phyloP scores from a whole-genome alignment of 2,329 filamentous ascomycete species.

The Aspergillus sp. region DNA sequence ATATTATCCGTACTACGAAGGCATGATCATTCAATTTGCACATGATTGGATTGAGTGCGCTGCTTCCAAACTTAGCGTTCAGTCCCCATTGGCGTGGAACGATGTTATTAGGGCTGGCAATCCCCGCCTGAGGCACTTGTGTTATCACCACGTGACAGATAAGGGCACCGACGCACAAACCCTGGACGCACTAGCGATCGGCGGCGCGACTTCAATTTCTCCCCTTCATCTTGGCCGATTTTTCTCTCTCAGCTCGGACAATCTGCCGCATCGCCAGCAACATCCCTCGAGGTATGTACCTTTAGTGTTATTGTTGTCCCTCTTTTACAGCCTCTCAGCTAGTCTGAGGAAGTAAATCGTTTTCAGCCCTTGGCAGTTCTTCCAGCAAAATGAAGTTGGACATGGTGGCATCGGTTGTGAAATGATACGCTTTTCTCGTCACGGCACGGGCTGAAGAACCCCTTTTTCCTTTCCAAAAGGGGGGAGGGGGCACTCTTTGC shows the following conservation, averaged over 20 bases:
- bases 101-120: neutral
- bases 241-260: slow-evolving; percentile 6
- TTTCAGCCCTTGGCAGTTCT: slow-evolving; percentile 11
- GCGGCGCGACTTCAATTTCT: slow-evolving; percentile 8
- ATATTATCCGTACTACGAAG: no score
- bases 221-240: slow-evolving; percentile 1
- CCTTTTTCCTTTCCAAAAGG: slow-evolving; percentile 35
- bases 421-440: slow-evolving; percentile 38
- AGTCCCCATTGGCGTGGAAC: no score
- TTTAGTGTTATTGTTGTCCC: slow-evolving; percentile 7
- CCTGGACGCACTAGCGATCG: slow-evolving; percentile 25
- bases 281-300: slow-evolving; percentile 37
- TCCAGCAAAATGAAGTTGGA: slow-evolving; percentile 2
- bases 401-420: slow-evolving; percentile 5
- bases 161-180: slow-evolving; percentile 19
- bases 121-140: slow-evolving; percentile 10
- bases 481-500: slow-evolving; percentile 57
- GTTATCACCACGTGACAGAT: slow-evolving; percentile 21
- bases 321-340: slow-evolving; percentile 31
- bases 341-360: slow-evolving; percentile 38
- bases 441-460: slow-evolving; percentile 61
- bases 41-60: no score
- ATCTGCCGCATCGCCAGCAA: slow-evolving; percentile 14
- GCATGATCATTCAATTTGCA: no score
- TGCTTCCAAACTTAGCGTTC: no score